Percentiles rank a stretch among this genome's conserved stretches.
phyloP scores from a whole-genome alignment of 306 rosid species.

The Carpinus fangiana region DNA sequence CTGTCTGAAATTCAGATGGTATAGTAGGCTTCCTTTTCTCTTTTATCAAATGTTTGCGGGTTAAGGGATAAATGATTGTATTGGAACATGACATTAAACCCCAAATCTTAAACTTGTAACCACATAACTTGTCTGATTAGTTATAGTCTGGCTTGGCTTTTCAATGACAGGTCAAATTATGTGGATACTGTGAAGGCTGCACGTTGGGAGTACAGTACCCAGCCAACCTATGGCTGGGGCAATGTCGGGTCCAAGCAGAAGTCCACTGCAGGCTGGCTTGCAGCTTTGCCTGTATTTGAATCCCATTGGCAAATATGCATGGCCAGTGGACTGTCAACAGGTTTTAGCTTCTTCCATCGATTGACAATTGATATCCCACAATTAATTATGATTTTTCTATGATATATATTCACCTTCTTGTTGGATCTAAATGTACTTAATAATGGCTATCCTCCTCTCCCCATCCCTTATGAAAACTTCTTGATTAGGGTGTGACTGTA shows the following conservation, averaged over 20 bases:
- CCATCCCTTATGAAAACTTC: not conserved
- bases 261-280: constrained; percentile 98
- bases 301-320: constrained; percentile 99
- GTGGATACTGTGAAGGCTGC: constrained; percentile 77
- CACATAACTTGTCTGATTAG: constrained; percentile 3
- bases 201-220: constrained; percentile 92
- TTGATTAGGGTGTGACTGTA: not conserved
- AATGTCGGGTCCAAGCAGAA: constrained; percentile 80
- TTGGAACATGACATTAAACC: not conserved
- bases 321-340: constrained; percentile 92
- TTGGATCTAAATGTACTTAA: not conserved
- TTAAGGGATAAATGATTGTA: not conserved
- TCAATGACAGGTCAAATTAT: constrained; percentile 69
- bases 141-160: constrained; percentile 26
- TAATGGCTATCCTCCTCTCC: no score
- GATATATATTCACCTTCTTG: constrained; percentile 3
- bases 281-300: constrained; percentile 96
- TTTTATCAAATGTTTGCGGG: not conserved
- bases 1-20: not conserved
- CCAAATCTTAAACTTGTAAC: not conserved
- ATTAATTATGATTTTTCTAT: constrained; percentile 11
- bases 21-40: not conserved
- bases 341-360: constrained; percentile 41
- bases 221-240: constrained; percentile 94
- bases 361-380: constrained; percentile 14